Base-by-base conservation (phyloP, 2,329 filamentous ascomycete species). In the Phialemonium atrogriseum region DNA sequence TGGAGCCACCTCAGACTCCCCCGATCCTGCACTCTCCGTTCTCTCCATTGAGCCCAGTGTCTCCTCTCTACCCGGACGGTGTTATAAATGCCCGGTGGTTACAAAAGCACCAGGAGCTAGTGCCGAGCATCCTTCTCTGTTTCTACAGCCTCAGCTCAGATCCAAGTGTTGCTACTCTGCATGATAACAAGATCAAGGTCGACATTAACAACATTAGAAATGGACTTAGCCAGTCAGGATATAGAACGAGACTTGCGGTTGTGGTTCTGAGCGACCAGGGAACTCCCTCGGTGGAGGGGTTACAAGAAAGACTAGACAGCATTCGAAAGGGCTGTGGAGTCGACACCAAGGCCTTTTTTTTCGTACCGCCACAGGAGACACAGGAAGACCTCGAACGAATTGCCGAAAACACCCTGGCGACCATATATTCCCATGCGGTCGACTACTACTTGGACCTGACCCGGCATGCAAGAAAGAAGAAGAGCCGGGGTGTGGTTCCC, bases 401-500 rank as follows among this genome's bases (percentile, higher is more conserved):
- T 42, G 77, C 82, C 1, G 76, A 80, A 33, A 81, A 73, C 31
- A 73, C 94, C 24, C 65, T 95, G 27, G 65, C 74, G 2, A 72
- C 80, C 1, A 56, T 95, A 26, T 86, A 89, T 37, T 75, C 79
- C 1, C 66, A 78, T 13, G 77, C 84, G 13, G 64, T 89, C 27
- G 91, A 98, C 47, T 94, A 95, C 56, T 96, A 96, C 54, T 73
- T 88, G 27, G 89, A 98, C 46, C 68, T 96, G 10, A 87, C 86
- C n/a, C 88, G 94, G 37, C 89, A 94, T 62, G 72, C 83, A 8
- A 77, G 88, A 44, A 82, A 91, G 52, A 96, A 96, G 64, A 81
- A 84, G 44, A 81, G 83, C 27, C 74, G 87, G 36, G 82, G 84
- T 7, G 68, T 77, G 12, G 77, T 83, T 10, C 87, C 87, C 9